phyloP scores from a whole-genome alignment of 1,284 basidiomycete genomes.

The Xerocomus minutiporus region DNA sequence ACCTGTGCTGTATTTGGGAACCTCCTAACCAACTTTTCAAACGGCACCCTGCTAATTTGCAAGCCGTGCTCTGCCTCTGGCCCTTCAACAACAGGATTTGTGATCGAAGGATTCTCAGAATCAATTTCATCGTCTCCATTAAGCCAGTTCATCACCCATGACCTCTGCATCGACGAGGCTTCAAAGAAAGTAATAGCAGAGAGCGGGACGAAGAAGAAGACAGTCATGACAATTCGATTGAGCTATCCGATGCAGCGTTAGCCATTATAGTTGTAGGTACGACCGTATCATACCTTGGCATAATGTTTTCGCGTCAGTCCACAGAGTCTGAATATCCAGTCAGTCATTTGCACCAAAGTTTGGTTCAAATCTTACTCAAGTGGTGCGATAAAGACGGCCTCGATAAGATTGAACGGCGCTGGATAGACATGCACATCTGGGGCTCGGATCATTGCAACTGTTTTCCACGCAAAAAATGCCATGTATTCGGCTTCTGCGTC shows the following conservation, averaged over 20 bases:
- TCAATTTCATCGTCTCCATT: conserved; percentile 61
- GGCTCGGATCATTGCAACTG: conserved; percentile 77
- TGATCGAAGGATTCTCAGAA: conserved; percentile 50
- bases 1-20: conserved; percentile 79
- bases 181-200: conserved; percentile 74
- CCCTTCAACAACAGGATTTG: conserved; percentile 62
- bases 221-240: conserved; percentile 74
- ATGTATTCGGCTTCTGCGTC: conserved; percentile 77
- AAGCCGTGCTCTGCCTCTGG: conserved; percentile 50
- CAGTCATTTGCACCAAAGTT: conserved; percentile 2
- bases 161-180: conserved; percentile 51
- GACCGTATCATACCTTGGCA: conserved; percentile 42
- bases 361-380: conserved; percentile 58
- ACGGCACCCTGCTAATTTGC: conserved; percentile 71
- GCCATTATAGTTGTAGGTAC: neutral
- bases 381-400: conserved; percentile 76
- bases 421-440: conserved; percentile 75
- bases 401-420: conserved; percentile 83
- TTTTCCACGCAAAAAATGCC: conserved; percentile 85
- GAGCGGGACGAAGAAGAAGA: conserved; percentile 79
- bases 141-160: conserved; percentile 69
- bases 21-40: conserved; percentile 67
- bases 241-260: conserved; percentile 38
- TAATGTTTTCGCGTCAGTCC: conserved; percentile 48
- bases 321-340: conserved; percentile 39